Conservation (phyloP, 1,284 basidiomycete genomes). For the Farysia itapuensis region DNA sequence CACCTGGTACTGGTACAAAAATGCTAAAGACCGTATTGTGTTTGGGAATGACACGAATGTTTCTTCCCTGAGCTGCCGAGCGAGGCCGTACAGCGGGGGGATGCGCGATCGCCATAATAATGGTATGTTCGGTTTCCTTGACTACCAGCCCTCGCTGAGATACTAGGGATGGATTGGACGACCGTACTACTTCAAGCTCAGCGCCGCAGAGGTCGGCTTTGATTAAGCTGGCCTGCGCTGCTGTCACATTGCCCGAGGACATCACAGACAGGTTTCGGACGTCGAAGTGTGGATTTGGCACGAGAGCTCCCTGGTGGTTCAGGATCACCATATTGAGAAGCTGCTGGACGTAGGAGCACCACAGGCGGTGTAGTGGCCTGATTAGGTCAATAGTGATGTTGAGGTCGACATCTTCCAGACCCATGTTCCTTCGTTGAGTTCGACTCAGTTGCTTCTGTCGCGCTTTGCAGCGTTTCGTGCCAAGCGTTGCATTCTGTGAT, state of each 20-base stretch:
- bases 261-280: conserved; percentile 9
- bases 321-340: conserved; percentile 29
- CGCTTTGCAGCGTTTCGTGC: conserved; percentile 12
- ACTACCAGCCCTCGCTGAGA: conserved; percentile 25
- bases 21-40: conserved; percentile 34
- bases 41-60: conserved; percentile 28
- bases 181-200: conserved; percentile 29
- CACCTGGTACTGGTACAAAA: conserved; percentile 15
- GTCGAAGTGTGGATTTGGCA: conserved; percentile 25
- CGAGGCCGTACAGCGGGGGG: not conserved
- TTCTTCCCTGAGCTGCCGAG: not conserved
- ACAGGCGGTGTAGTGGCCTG: conserved; percentile 30
- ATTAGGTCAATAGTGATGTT: conserved; percentile 26
- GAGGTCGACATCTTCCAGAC: conserved; percentile 17
- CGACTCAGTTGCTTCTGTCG: conserved; percentile 15
- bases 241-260: conserved; percentile 26
- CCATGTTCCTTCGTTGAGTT: conserved; percentile 25
- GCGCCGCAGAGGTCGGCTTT: conserved; percentile 41
- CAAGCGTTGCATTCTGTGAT: conserved; percentile 7
- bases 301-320: conserved; percentile 17
- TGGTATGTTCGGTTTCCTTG: conserved; percentile 32
- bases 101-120: conserved; percentile 15
- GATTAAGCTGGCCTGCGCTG: conserved; percentile 28
- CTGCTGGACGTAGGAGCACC: conserved; percentile 40
- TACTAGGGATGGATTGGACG: conserved; percentile 33